These are phyloP conservation scores for Beta macrorhiza DNA, from an alignment of 179 eudicot species.

Conservation along the genomic window DNA sequence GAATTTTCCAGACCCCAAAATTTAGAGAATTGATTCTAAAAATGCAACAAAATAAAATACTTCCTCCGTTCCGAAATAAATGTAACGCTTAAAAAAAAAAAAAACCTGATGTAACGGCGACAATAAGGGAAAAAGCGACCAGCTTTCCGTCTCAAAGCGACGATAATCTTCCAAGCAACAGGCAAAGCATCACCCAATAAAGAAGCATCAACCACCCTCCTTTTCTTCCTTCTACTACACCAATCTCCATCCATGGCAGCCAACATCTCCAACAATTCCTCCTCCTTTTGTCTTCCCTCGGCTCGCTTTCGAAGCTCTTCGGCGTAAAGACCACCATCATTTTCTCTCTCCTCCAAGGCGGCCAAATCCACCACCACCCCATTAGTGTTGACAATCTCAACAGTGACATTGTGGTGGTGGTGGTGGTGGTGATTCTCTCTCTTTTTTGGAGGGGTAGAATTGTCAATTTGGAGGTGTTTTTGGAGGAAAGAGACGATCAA, in stretches of 20 bases:
- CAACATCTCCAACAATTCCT: slow-evolving; percentile 43
- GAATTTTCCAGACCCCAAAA: too few relatives aligned
- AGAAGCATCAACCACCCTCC: slow-evolving; percentile 45
- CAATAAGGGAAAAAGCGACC: slow-evolving; percentile 51
- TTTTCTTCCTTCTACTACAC: slow-evolving; percentile 60
- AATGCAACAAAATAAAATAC: neutral
- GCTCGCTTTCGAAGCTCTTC: slow-evolving; percentile 46
- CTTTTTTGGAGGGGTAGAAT: neutral
- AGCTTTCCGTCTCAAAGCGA: slow-evolving; percentile 48
- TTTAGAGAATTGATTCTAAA: neutral
- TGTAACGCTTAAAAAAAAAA: neutral
- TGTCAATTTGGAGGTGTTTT: slow-evolving; percentile 7
- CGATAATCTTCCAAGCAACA: slow-evolving; percentile 64
- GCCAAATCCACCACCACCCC: slow-evolving; percentile 58
- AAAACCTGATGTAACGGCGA: slow-evolving; percentile 61
- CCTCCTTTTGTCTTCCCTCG: slow-evolving; percentile 42
- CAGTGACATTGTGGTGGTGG: slow-evolving; percentile 9
- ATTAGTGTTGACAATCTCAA: slow-evolving; percentile 40
- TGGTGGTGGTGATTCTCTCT: neutral
- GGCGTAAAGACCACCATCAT: slow-evolving; percentile 35
- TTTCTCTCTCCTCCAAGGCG: slow-evolving; percentile 32
- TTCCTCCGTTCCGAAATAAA: neutral
- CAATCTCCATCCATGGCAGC: slow-evolving; percentile 50
- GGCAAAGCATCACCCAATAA: slow-evolving; percentile 54
- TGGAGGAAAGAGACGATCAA: slow-evolving; percentile 25